A percentile compares a stretch with the other conserved stretches of the same genome.
phyloP scores from a whole-genome alignment of 1,284 basidiomycete species.

The Albatrellus sp. region DNA sequence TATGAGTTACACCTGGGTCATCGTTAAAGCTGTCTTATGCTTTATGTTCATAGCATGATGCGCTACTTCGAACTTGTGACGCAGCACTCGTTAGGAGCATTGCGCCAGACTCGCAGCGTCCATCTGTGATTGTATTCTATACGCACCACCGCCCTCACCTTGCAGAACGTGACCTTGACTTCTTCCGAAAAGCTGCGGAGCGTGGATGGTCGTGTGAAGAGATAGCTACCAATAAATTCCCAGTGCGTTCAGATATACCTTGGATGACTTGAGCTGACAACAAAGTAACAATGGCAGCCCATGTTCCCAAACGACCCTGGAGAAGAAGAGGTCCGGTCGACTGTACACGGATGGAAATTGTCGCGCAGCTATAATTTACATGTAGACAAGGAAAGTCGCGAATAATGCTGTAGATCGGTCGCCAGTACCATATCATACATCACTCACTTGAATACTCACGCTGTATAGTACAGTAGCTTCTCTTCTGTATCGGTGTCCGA shows the following conservation, averaged over 20 bases:
- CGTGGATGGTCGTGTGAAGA: conserved; percentile 70
- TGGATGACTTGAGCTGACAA: background rate
- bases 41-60: conserved; percentile 50
- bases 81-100: conserved; percentile 18
- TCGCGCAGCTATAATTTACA: conserved; percentile 11
- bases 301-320: conserved; percentile 86
- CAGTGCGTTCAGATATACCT: conserved; percentile 27
- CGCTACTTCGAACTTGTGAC: conserved; percentile 71
- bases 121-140: conserved; percentile 80
- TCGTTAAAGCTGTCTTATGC: background rate
- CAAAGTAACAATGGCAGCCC: conserved; percentile 28
- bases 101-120: conserved; percentile 17
- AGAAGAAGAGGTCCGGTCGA: conserved; percentile 58
- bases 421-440: no score
- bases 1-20: background rate
- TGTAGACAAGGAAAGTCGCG: no score
- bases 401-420: no score
- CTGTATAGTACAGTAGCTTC: no score
- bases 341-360: conserved; percentile 70
- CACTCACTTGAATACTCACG: no score
- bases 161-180: conserved; percentile 75
- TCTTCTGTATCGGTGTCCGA: background rate
- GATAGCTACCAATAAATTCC: conserved; percentile 56
- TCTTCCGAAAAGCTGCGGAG: conserved; percentile 60
- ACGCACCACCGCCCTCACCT: conserved; percentile 85